These are phyloP conservation scores for Hericium coralloides DNA, from an alignment of 768 basidiomycete genomes.

Conservation along the genomic window DNA sequence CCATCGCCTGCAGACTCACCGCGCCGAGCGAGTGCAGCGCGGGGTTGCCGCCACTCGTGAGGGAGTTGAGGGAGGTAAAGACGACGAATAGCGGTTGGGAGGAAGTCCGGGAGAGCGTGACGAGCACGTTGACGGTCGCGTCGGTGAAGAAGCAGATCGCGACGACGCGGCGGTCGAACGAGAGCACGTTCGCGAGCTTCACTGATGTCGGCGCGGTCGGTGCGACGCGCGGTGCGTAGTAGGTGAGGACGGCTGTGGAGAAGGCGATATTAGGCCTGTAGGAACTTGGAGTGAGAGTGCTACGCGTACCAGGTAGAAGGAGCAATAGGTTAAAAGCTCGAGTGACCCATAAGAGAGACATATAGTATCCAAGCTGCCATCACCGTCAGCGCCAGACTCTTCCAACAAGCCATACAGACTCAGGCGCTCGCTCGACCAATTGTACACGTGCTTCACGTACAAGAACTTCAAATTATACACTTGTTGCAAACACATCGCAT, in stretches of 20 bases:
- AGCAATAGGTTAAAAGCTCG: slow-evolving; percentile 13
- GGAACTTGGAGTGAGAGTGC: background rate
- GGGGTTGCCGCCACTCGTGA: slow-evolving; percentile 13
- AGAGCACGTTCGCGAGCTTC: slow-evolving; percentile 12
- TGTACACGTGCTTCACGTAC: slow-evolving; percentile 12
- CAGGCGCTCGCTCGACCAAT: slow-evolving; percentile 14
- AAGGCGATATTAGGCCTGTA: too few relatives aligned
- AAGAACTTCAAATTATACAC: slow-evolving; percentile 16
- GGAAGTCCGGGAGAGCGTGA: slow-evolving; percentile 10
- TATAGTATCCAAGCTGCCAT: too few relatives aligned
- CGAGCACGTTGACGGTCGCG: slow-evolving; percentile 12
- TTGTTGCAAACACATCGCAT: slow-evolving; percentile 9
- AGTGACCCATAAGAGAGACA: slow-evolving; percentile 13
- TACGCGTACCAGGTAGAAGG: slow-evolving; percentile 8
- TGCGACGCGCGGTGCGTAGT: slow-evolving; percentile 4
- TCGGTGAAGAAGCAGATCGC: slow-evolving; percentile 13
- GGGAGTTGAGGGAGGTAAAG: slow-evolving; percentile 11
- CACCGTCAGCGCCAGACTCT: background rate
- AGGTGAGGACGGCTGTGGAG: slow-evolving; percentile 11
- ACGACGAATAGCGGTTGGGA: slow-evolving; percentile 14
- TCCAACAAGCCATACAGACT: background rate
- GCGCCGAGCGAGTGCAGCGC: slow-evolving; percentile 15
- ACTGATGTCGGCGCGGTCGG: slow-evolving; percentile 3
- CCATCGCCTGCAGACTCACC: slow-evolving; percentile 15
- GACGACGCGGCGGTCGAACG: slow-evolving; percentile 10